phyloP scores from a whole-genome alignment of 495 filamentous ascomycete species.

The Margaritispora aquatica region DNA sequence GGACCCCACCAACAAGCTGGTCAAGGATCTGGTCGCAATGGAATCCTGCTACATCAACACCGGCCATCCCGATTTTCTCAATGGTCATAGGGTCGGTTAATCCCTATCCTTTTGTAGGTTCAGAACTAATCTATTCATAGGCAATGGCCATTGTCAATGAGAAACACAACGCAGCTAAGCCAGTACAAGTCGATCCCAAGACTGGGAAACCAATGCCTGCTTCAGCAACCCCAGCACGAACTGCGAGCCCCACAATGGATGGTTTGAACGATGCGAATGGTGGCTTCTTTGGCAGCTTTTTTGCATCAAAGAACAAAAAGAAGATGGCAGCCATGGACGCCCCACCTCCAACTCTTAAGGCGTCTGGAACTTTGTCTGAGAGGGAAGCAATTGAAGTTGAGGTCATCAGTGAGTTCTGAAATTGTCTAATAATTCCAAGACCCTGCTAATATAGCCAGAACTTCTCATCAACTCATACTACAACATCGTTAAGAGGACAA shows the following conservation, averaged over 20 bases:
- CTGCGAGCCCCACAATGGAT: conserved; percentile 62
- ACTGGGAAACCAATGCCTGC: conserved; percentile 86
- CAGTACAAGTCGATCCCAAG: conserved; percentile 97
- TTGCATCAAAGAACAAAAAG: conserved; percentile 98
- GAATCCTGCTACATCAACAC: conserved; percentile 98
- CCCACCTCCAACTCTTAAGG: conserved; percentile 88
- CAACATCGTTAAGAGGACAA: conserved; percentile 94
- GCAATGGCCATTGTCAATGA: conserved; percentile 99
- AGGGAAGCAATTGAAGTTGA: conserved; percentile 93
- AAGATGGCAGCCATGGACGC: conserved; percentile 99
- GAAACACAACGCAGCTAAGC: conserved; percentile 68
- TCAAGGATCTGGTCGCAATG: conserved; percentile 89
- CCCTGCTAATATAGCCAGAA: conserved; percentile 47
- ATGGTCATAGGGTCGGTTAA: conserved; percentile 69
- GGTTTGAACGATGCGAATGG: conserved; percentile 47
- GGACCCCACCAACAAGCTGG: conserved; percentile 96
- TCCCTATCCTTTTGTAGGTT: conserved; percentile 20
- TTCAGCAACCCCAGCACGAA: conserved; percentile 51
- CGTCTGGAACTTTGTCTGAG: conserved; percentile 85
- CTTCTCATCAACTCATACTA: conserved; percentile 94
- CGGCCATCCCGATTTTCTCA: conserved; percentile 96
- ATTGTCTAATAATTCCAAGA: background rate
- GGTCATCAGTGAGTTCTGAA: conserved; percentile 80
- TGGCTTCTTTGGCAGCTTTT: conserved; percentile 97
- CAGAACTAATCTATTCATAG: conserved; percentile 29